Percentiles rank a stretch among this genome's conserved stretches.
Evolutionary conservation across 1,139 yeast species (phyloP).

Genomic region (Eremothecium coryli): DNA sequence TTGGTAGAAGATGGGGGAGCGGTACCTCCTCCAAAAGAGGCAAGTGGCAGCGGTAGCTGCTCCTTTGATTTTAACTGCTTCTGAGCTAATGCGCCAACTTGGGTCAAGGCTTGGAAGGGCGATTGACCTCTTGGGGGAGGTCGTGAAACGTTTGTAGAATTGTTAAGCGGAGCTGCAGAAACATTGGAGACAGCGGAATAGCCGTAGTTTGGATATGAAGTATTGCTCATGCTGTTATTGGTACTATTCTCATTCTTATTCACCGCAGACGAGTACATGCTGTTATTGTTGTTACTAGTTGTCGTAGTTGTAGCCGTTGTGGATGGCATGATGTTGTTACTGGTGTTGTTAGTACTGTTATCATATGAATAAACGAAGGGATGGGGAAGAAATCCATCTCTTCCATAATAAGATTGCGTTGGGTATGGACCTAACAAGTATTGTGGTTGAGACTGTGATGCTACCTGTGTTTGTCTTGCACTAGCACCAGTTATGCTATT

Average conservation of each 20-base stretch:
- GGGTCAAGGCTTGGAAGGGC: slow-evolving; percentile 4
- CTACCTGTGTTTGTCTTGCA: slow-evolving; percentile 53
- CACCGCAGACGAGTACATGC: neutral
- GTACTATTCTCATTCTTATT: neutral
- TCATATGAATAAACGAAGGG: slow-evolving; percentile 1
- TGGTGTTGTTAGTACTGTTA: neutral
- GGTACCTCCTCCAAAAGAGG: slow-evolving; percentile 5
- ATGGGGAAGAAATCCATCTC: slow-evolving; percentile 2
- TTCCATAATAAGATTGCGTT: slow-evolving; percentile 2
- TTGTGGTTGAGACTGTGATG: slow-evolving; percentile 34
- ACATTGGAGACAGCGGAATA: neutral
- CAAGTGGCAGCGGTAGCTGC: slow-evolving; percentile 5
- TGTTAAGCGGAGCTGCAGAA: neutral
- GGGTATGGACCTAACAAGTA: slow-evolving; percentile 7
- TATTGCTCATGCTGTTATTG: neutral
- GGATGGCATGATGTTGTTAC: neutral
- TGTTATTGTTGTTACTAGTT: neutral
- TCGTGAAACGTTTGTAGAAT: neutral
- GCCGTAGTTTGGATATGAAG: slow-evolving; percentile 1
- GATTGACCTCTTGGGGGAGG: slow-evolving; percentile 4
- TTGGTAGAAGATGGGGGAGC: neutral
- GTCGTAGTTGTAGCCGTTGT: neutral
- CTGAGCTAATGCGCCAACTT: slow-evolving; percentile 4
- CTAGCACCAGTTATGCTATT: neutral
- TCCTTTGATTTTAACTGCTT: slow-evolving; percentile 4